Percentiles rank a stretch among this genome's conserved stretches.
Evolutionary conservation across 164 flowering plant species (phyloP).

Genomic region (Chimonanthus praecox): DNA sequence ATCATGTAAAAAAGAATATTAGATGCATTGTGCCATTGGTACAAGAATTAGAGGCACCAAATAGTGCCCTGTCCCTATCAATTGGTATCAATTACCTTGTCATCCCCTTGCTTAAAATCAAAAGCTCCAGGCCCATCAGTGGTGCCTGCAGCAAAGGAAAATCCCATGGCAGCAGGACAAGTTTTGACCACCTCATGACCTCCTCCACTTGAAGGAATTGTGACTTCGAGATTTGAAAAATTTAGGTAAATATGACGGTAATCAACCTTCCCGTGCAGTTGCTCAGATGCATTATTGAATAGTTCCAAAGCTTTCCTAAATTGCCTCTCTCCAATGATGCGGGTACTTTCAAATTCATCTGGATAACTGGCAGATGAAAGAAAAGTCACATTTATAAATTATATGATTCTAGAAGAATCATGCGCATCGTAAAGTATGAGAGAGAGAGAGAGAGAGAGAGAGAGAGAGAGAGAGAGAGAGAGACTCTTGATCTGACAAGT

Average conservation of each 20-base stretch:
- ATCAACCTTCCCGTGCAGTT: constrained; percentile 76
- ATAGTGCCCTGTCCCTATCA: constrained; percentile 2
- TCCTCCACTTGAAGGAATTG: constrained; percentile 50
- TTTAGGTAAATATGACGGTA: constrained; percentile 69
- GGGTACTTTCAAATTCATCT: constrained; percentile 97
- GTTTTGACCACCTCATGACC: constrained; percentile 62
- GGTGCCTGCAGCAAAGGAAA: constrained; percentile 98
- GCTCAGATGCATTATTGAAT: constrained; percentile 70
- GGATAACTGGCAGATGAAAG: constrained; percentile 55
- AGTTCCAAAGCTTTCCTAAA: constrained; percentile 76
- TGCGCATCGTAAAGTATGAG: no score
- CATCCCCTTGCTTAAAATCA: constrained; percentile 96
- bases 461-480: no score
- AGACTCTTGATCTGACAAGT: not conserved
- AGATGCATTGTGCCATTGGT: not conserved
- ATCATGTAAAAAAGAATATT: not conserved
- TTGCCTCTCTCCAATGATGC: constrained; percentile 88
- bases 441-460: no score
- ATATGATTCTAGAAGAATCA: no score
- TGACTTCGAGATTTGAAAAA: constrained; percentile 80
- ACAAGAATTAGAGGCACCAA: not conserved
- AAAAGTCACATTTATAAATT: not conserved
- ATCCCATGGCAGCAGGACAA: constrained; percentile 99
- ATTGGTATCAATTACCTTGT: constrained; percentile 34
- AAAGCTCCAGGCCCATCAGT: constrained; percentile 99